Percentiles rank a stretch among this genome's conserved stretches.
Evolutionary conservation across 2,329 filamentous ascomycete genomes (phyloP).

Genomic region (Dothidotthia symphoricarpi): DNA sequence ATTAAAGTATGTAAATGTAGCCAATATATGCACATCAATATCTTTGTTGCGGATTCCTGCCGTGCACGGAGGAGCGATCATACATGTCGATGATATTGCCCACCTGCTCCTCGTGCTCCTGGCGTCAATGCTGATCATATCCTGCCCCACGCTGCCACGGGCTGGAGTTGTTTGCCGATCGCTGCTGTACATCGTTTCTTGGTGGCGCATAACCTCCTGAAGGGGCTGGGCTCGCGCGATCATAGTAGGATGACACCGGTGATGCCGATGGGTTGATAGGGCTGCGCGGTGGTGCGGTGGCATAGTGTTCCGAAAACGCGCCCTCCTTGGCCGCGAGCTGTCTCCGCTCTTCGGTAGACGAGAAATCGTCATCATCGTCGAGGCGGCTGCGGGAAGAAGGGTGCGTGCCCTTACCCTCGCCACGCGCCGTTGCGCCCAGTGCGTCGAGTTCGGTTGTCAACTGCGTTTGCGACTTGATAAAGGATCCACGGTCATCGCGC

Average conservation of each 20-base stretch:
- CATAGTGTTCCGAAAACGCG: constrained; percentile 44
- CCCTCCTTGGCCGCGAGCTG: constrained; percentile 36
- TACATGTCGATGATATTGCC: constrained; percentile 39
- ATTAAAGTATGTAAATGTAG: constrained; percentile 24
- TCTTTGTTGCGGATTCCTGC: constrained; percentile 8
- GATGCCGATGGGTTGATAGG: constrained; percentile 39
- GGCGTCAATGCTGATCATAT: constrained; percentile 55
- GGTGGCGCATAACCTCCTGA: constrained; percentile 2
- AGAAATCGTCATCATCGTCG: constrained; percentile 70
- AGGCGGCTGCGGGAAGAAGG: constrained; percentile 54
- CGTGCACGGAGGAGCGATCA: constrained; percentile 31
- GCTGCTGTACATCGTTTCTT: constrained; percentile 36
- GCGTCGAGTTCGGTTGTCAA: constrained; percentile 88
- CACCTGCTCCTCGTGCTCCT: constrained; percentile 40
- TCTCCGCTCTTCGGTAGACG: constrained; percentile 49
- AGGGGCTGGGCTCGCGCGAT: constrained; percentile 38
- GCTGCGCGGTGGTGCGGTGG: constrained; percentile 47
- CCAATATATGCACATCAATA: constrained; percentile 29
- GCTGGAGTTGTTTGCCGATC: constrained; percentile 56
- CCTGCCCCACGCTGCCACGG: constrained; percentile 66
- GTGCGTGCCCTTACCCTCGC: constrained; percentile 59
- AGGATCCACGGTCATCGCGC: constrained; percentile 92
- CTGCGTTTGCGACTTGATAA: constrained; percentile 93
- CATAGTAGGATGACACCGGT: constrained; percentile 32
- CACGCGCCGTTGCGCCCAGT: constrained; percentile 81